Percentiles rank a stretch among this genome's conserved stretches.
phyloP scores from a whole-genome alignment of 768 basidiomycete genomes.

The Asterophora parasitica region DNA sequence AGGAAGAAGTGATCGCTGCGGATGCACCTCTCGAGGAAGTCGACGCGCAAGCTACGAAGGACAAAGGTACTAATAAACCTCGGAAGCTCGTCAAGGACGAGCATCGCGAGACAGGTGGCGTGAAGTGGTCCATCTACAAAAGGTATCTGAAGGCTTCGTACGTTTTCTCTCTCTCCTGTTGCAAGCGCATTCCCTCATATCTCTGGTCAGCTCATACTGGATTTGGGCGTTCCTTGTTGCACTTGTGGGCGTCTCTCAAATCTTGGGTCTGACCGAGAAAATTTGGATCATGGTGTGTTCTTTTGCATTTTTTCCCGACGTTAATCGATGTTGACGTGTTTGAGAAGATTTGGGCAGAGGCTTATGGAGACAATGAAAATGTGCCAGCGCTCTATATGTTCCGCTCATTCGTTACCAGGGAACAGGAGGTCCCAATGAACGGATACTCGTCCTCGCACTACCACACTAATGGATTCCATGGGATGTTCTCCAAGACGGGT shows the following conservation, averaged over 20 bases:
- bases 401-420: constrained; percentile 31
- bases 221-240: constrained; percentile 53
- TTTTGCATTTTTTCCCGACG: neutral
- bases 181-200: too few species aligned
- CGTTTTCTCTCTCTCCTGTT: constrained; percentile 20
- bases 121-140: constrained; percentile 72
- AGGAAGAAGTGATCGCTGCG: constrained; percentile 35
- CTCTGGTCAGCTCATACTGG: constrained; percentile 52
- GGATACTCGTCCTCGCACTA: constrained; percentile 27
- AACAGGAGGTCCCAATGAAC: constrained; percentile 33
- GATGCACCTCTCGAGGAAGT: too few species aligned
- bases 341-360: constrained; percentile 60
- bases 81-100: constrained; percentile 78
- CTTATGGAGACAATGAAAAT: constrained; percentile 33
- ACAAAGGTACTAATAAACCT: constrained; percentile 50
- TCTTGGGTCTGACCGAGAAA: constrained; percentile 56
- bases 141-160: constrained; percentile 71
- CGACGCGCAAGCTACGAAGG: constrained; percentile 20
- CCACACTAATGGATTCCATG: constrained; percentile 20
- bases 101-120: constrained; percentile 73
- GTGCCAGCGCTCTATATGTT: constrained; percentile 26
- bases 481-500: constrained; percentile 19
- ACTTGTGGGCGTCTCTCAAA: constrained; percentile 46
- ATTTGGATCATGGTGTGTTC: constrained; percentile 65
- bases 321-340: neutral